Evolutionary conservation across 2,329 filamentous ascomycete species (phyloP), one percentile per base, ranked within the genome.

Genomic region (Camptophora hylomeconis): DNA sequence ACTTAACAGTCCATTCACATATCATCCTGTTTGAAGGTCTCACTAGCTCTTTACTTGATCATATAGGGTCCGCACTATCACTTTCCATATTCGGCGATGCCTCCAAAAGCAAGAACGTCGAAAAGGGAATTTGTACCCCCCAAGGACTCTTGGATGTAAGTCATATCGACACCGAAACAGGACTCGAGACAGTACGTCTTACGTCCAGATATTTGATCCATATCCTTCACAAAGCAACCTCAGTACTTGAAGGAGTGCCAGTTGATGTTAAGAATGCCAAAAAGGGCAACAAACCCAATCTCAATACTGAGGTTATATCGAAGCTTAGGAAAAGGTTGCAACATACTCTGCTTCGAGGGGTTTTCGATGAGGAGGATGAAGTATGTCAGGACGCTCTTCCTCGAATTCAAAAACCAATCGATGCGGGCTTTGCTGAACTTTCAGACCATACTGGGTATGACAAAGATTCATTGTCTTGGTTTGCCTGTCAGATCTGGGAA

Each of bases 401-500:
- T 11, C 35, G 39, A 10, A 40, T 47, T 12, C 18, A 21, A 5
- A 38, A 32, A 12, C 16, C 37, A 2, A n/a, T n/a, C n/a, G 42
- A 46, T 28, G 30, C 37, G 8, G 26, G 16, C 4, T 6, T 4
- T 12, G 16, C 11, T 19, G 22, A 26, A 9, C 6, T 10, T 14
- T n/a, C 22, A 12, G 30, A 30, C 28, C 7, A 20, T 30, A 23
- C 21, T 26, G 32, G 7, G 14, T 26, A 29, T 7, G 51, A 61
- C 16, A 43, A 50, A 10, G 47, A 60, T 6, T 53, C 61, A 4
- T 42, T 56, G 3, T 60, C 67, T 10, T 71, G 67, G 65, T 73
- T 70, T 39, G 57, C 60, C 30, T 56, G 58, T 31, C 63, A 72
- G 38, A 47, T 73, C 2, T 75, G 70, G 70, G 49, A 56, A 29